These are phyloP conservation scores for Volvox reticuliferus DNA, from an alignment of 139 green algal genomes.

Conservation along the genomic window DNA sequence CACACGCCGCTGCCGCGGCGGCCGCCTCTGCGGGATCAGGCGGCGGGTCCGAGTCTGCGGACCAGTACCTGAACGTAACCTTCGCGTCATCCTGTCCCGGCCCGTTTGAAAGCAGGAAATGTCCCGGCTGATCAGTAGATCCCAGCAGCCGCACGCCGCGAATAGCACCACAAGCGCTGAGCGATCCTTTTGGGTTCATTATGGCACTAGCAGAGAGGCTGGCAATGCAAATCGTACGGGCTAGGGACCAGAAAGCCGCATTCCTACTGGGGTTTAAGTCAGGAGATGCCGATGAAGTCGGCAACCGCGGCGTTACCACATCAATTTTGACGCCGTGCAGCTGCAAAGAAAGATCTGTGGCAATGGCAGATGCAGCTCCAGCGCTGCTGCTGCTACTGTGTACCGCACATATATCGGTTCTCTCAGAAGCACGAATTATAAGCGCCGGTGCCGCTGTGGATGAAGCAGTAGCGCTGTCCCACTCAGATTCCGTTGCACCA, in stretches of 20 bases:
- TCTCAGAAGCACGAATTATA: background rate
- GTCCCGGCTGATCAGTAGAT: background rate
- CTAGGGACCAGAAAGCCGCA: background rate
- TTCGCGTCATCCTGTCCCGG: constrained; percentile 12
- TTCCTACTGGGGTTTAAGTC: no score
- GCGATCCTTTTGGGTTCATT: background rate
- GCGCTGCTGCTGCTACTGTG: background rate
- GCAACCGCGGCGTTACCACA: no score
- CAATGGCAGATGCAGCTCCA: background rate
- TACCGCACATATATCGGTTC: background rate
- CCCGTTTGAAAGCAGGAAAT: constrained; percentile 45
- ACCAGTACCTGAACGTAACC: constrained; percentile 16
- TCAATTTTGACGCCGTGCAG: background rate
- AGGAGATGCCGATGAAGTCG: no score
- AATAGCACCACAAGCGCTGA: background rate
- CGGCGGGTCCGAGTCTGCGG: background rate
- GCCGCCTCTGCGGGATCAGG: background rate
- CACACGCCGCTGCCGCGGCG: background rate
- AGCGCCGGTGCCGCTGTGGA: background rate
- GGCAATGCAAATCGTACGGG: background rate
- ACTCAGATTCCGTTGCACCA: background rate
- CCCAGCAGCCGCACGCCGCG: constrained; percentile 18
- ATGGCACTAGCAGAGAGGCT: background rate
- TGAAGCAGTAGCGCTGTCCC: background rate
- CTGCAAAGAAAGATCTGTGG: background rate